A percentile compares a stretch with the other conserved stretches of the same genome.
Evolutionary conservation across 2,329 filamentous ascomycete genomes (phyloP).

Genomic region (Fusarium denticulatum): DNA sequence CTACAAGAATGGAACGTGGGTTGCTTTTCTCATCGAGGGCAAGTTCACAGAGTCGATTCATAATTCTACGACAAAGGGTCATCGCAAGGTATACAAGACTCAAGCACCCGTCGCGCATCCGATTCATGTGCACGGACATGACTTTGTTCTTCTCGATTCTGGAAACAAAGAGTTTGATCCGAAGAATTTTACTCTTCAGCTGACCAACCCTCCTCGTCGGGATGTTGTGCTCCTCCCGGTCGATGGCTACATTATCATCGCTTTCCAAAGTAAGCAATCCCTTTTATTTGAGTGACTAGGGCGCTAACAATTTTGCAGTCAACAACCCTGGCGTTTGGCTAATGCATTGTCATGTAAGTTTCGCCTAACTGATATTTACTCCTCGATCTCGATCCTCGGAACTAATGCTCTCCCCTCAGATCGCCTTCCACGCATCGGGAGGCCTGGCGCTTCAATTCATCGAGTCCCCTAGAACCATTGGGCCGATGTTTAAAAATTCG

Average conservation of each 20-base stretch:
- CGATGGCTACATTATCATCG: background rate
- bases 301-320: background rate
- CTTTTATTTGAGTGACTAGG: background rate
- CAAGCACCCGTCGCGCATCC: background rate
- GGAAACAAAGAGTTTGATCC: background rate
- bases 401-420: background rate
- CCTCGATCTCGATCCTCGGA: background rate
- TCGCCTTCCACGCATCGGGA: background rate
- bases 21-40: background rate
- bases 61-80: background rate
- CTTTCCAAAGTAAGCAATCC: background rate
- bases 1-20: background rate
- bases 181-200: background rate
- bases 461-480: background rate
- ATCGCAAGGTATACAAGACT: constrained; percentile 1
- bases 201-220: background rate
- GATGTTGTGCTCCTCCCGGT: background rate
- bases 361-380: background rate
- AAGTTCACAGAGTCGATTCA: constrained; percentile 1
- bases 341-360: constrained; percentile 4
- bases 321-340: constrained; percentile 3
- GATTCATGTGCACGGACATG: background rate
- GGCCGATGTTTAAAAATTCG: background rate
- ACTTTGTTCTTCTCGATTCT: background rate
- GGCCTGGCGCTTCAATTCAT: background rate